Evolutionary conservation across 495 filamentous ascomycete species (phyloP), one percentile per base, ranked within the genome.

Genomic region (Aspergillus sclerotiicarbonarius): DNA sequence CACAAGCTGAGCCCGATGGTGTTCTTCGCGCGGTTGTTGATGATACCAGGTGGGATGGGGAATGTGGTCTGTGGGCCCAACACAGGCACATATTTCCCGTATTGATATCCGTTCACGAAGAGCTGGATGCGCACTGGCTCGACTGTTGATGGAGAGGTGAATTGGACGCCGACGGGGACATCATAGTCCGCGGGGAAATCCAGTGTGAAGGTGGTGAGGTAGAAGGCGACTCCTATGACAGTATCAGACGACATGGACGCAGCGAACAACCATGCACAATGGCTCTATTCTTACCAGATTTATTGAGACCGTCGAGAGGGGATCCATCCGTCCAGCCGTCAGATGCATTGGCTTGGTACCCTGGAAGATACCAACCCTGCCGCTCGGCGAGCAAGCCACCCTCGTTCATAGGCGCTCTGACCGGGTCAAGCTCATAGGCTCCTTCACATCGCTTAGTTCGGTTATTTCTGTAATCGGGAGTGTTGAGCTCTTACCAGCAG

Each of bases 51-150:
- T 8, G 76, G 80, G 48, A 81, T 64, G 0, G 77, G 78, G 61
- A 82, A 81, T 53, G 62, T 59, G 8, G 71, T 80, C 62, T 80
- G 77, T 0, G 78, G 78, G 0, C 78, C 79, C 30, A 81, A 75
- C 57, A 80, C 71, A n/a, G 76, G 73, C 15, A 80, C 58, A 51
- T 85, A 85, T 66, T 88, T 85, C 7, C 86, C 87, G 63, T 83
- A 89, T 63, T 89, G 86, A 59, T 79, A 90, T 6, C 88, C 87
- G 65, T 90, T 89, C 43, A 90, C 78, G 60, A 73, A 90, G 2
- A 90, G 62, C 69, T 82, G 78, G 1, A 73, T 78, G 8, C 83
- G 63, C 0, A 58, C 51, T 1, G 67, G 62, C 3, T 58, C 45
- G 0, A 33, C 53, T 4, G 71, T 73, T 15, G 37, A 32, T 39